These are phyloP conservation scores for Calonectria multiphialidica DNA, from an alignment of 2,329 filamentous ascomycete species.

Conservation along the genomic window DNA sequence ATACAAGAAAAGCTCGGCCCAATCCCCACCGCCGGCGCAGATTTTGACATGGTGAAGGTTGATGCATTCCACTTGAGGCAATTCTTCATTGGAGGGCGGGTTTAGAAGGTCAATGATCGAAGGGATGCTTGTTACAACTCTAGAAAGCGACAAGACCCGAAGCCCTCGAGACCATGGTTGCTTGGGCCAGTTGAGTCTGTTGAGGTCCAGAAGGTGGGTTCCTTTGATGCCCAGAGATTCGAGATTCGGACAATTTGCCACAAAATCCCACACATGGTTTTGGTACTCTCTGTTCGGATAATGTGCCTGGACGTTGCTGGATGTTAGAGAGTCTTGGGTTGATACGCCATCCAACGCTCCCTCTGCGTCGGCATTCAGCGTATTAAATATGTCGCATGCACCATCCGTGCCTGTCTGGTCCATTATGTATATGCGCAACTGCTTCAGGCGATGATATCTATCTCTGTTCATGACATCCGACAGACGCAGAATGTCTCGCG, in stretches of 20 bases:
- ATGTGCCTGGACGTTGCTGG: neutral
- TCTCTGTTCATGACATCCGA: neutral
- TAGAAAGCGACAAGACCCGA: neutral
- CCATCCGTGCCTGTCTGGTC: neutral
- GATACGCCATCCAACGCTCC: neutral
- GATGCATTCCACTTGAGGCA: neutral
- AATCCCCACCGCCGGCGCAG: neutral
- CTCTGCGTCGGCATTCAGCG: neutral
- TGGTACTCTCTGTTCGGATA: conserved; percentile 1
- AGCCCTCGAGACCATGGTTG: neutral
- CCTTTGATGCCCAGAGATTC: neutral
- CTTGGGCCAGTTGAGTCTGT: neutral
- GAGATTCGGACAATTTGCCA: conserved; percentile 4
- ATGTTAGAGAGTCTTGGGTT: neutral
- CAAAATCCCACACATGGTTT: neutral
- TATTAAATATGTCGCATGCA: neutral
- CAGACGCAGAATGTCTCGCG: neutral
- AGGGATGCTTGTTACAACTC: neutral
- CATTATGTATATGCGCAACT: neutral
- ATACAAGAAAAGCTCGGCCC: neutral
- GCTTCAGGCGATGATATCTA: neutral
- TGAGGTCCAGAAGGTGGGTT: neutral
- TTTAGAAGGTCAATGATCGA: neutral
- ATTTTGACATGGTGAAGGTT: neutral
- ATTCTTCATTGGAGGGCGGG: neutral